Percentiles rank a stretch among this genome's conserved stretches.
These are phyloP conservation scores for Hanseniaspora sp. DNA, from an alignment of 1,139 yeast species.

Conservation along the genomic window DNA sequence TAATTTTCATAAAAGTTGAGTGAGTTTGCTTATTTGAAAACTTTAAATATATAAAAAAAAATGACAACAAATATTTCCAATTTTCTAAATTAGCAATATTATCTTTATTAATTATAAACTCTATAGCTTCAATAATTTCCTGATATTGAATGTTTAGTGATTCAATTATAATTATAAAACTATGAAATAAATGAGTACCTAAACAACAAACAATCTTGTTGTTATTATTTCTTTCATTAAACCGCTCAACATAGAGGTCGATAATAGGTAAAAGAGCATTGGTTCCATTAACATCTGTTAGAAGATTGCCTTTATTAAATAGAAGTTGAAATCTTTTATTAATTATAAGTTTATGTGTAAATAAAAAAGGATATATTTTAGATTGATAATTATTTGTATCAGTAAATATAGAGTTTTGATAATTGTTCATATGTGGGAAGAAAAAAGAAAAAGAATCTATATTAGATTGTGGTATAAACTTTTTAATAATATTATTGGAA, in stretches of 20 bases:
- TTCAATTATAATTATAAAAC: slow-evolving; percentile 9
- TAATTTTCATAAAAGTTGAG: background rate
- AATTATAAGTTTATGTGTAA: background rate
- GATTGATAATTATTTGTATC: slow-evolving; percentile 1
- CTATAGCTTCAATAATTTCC: background rate
- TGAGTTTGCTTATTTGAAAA: background rate
- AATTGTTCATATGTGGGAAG: background rate
- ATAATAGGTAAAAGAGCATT: slow-evolving; percentile 9
- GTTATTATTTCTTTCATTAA: background rate
- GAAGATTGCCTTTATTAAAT: slow-evolving; percentile 8
- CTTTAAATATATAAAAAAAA: slow-evolving; percentile 5
- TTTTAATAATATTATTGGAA: no score
- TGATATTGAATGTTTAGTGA: background rate
- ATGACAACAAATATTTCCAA: slow-evolving; percentile 5
- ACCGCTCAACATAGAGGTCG: slow-evolving; percentile 5
- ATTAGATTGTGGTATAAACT: no score
- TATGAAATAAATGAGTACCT: slow-evolving; percentile 14
- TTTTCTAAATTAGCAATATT: background rate
- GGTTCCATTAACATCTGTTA: background rate
- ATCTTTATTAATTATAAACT: background rate
- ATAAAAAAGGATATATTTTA: background rate
- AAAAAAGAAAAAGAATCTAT: background rate
- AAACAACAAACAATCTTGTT: slow-evolving; percentile 8
- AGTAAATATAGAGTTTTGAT: slow-evolving; percentile 5
- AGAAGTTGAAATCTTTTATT: slow-evolving; percentile 7